Evolutionary conservation across 2,329 filamentous ascomycete species (phyloP).

Genomic region (Colletotrichum chlorophyti): DNA sequence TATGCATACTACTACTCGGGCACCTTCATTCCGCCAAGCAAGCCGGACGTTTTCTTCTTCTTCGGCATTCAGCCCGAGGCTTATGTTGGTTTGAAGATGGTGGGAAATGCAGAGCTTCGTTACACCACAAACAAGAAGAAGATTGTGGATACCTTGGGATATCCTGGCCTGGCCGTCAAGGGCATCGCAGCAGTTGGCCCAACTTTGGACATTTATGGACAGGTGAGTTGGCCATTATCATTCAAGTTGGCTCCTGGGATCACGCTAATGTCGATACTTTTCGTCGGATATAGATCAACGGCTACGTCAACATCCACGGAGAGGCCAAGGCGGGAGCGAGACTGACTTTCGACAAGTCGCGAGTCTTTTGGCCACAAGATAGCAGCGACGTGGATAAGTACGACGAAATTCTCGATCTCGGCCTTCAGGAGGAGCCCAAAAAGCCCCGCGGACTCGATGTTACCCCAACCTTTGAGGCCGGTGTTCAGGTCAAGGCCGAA

Average conservation of each 20-base stretch:
- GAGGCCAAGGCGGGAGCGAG: neutral
- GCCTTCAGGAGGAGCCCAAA: neutral
- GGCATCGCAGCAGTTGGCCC: conserved; percentile 30
- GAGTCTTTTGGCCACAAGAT: neutral
- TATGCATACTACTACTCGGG: conserved; percentile 31
- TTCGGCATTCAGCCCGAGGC: conserved; percentile 20
- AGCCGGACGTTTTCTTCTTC: conserved; percentile 19
- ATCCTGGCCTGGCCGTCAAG: conserved; percentile 29
- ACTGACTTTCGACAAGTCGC: neutral
- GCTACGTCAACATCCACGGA: conserved; percentile 6
- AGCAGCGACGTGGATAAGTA: neutral
- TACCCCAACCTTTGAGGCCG: conserved; percentile 17
- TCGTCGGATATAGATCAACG: too few relatives aligned
- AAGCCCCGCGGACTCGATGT: neutral
- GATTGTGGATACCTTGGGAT: conserved; percentile 23
- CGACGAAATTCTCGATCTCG: neutral
- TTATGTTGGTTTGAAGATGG: conserved; percentile 11
- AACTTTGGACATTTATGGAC: conserved; percentile 28
- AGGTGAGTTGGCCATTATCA: too few relatives aligned
- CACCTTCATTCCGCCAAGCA: conserved; percentile 23
- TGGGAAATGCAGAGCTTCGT: conserved; percentile 26
- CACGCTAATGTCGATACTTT: too few relatives aligned
- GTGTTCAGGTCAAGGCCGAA: neutral
- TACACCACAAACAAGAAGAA: too few relatives aligned
- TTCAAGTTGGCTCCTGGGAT: too few relatives aligned